Evolutionary conservation across 495 filamentous ascomycete species (phyloP), one percentile per base, ranked within the genome.

Genomic region (Astrocystis sublimbata): DNA sequence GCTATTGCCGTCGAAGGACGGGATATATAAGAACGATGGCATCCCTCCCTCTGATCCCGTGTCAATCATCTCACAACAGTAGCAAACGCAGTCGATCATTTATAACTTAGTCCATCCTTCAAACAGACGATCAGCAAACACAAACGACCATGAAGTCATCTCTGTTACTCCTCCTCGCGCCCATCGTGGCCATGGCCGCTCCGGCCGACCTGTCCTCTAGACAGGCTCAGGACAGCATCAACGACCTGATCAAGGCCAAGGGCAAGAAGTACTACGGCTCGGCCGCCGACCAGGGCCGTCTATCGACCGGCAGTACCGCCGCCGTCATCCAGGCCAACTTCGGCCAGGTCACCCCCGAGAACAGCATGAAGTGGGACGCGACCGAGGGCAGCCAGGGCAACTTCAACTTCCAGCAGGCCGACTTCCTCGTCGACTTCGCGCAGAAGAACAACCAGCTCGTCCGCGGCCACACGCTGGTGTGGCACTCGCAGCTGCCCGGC

Each of bases 321-420:
- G 81, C 75, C 51, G 78, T 87, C 69, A 78, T 88, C 65, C 76
- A 81, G 62, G 74, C 81, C 40, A 78, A 88, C 68, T 89, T 89
- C 61, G 85, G 86, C 33, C 78, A 81, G 63, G 77, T 89, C 30
- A 88, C 86, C 4, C 85, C 85, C 17, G 87, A 89, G 80, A 89
- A 89, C 77, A 83, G 77, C 73, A 85, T 88, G 83, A 87, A 62
- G 73, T 88, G 82, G 83, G 79, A 85, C 65, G 58, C 76, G 41
- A 79, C 79, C 53, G 75, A 87, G 66, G 62, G 73, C 19, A 72
- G 71, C 21, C 71, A 75, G 64, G 79, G 79, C 41, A 64, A 41
- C 15, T 88, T 83, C 79, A 83, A 72, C 64, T 85, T 82, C 64
- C 73, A 64, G 24, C 67, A 72, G 31, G 78, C 80, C 43, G 84